Percentiles rank a stretch among this genome's conserved stretches.
phyloP scores from a whole-genome alignment of 345 rosid genomes.

The Rhodamnia argentea region DNA sequence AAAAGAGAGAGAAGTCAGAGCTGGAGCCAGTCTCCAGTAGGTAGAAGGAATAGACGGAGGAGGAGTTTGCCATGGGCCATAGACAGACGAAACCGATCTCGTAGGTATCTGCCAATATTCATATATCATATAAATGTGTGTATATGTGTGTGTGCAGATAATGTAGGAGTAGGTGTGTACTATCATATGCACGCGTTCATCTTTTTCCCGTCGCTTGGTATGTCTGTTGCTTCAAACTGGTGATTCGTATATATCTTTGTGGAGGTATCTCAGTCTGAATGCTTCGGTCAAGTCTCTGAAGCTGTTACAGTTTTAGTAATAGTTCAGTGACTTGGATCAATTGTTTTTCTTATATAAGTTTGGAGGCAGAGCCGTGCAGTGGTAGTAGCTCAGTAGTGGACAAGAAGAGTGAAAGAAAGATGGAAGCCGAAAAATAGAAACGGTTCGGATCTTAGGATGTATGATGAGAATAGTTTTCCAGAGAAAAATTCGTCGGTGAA shows the following conservation, averaged over 20 bases:
- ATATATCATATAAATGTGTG: background rate
- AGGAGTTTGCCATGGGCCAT: constrained; percentile 24
- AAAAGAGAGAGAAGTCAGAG: constrained; percentile 27
- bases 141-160: background rate
- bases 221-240: background rate
- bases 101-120: constrained; percentile 24
- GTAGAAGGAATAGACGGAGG: constrained; percentile 34
- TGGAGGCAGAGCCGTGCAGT: too few relatives aligned
- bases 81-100: constrained; percentile 38
- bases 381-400: background rate
- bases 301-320: background rate
- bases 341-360: too few relatives aligned
- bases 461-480: background rate
- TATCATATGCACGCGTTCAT: background rate
- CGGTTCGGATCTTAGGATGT: background rate
- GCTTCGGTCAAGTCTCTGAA: background rate
- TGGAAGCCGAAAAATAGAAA: background rate
- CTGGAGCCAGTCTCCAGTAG: constrained; percentile 30
- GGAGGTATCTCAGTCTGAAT: background rate
- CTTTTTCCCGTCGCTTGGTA: background rate
- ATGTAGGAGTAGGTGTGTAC: background rate
- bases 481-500: background rate
- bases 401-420: background rate
- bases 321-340: too few relatives aligned
- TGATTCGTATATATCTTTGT: background rate